Evolutionary conservation across 345 rosid genomes (phyloP).

Genomic region (Salix purpurea): DNA sequence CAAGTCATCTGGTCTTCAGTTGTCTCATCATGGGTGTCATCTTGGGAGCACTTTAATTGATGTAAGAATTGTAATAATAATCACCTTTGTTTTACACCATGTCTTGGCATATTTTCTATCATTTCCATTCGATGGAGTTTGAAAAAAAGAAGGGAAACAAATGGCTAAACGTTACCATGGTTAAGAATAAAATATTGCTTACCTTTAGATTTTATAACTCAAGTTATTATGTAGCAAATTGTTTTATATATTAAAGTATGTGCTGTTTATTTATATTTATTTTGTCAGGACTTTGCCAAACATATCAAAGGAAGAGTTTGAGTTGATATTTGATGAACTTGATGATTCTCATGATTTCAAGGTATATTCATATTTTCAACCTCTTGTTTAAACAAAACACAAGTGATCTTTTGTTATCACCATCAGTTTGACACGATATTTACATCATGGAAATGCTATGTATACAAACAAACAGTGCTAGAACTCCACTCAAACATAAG

Average conservation of each 20-base stretch:
- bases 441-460: neutral
- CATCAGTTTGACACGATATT: neutral
- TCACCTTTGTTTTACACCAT: too few species aligned
- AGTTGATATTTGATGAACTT: conserved; percentile 77
- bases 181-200: too few species aligned
- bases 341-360: conserved; percentile 90
- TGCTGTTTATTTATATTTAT: neutral
- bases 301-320: conserved; percentile 78
- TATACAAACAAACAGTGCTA: too few species aligned
- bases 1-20: too few species aligned
- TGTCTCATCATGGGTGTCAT: too few species aligned
- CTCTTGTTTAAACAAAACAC: neutral
- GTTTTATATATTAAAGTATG: neutral
- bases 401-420: neutral
- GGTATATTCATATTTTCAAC: conserved; percentile 40
- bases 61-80: too few species aligned
- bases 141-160: neutral
- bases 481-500: too few species aligned
- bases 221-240: neutral
- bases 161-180: too few species aligned
- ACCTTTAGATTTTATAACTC: neutral
- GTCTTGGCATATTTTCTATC: too few species aligned
- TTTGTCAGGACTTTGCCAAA: conserved; percentile 75
- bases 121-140: neutral
- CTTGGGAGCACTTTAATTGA: too few species aligned